phyloP scores from a whole-genome alignment of 768 basidiomycete species.

The Lactifluus rugatus region DNA sequence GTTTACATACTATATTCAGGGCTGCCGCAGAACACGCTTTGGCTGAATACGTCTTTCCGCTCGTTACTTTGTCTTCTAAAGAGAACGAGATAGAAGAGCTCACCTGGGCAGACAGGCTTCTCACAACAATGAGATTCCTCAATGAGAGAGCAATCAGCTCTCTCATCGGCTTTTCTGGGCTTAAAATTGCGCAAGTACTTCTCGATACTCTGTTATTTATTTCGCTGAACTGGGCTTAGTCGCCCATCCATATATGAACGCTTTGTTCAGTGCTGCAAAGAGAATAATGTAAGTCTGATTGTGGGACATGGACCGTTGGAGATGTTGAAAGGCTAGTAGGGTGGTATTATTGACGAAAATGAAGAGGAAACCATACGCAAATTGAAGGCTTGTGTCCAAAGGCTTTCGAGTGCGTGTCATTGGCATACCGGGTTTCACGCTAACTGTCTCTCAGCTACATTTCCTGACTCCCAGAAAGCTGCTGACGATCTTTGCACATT shows the following conservation, averaged over 20 bases:
- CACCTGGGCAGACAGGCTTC: constrained; percentile 76
- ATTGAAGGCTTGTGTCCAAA: constrained; percentile 45
- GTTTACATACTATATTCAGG: constrained; percentile 27
- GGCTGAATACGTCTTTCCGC: constrained; percentile 70
- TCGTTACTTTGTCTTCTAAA: constrained; percentile 44
- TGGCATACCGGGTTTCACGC: background rate
- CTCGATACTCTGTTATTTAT: background rate
- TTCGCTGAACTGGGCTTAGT: constrained; percentile 27
- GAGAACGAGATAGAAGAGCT: constrained; percentile 60
- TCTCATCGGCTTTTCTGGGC: constrained; percentile 49
- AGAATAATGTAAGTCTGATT: constrained; percentile 65
- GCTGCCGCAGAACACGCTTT: constrained; percentile 56
- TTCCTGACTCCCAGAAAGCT: constrained; percentile 64
- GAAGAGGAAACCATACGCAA: constrained; percentile 52
- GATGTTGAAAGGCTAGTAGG: constrained; percentile 37
- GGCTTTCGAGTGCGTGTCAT: constrained; percentile 48
- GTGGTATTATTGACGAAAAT: constrained; percentile 81
- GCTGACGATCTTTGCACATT: constrained; percentile 72
- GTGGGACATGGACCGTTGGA: background rate
- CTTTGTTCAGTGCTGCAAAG: constrained; percentile 63
- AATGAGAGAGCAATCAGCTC: constrained; percentile 47
- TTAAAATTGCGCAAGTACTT: constrained; percentile 50
- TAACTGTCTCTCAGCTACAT: constrained; percentile 32
- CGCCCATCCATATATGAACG: constrained; percentile 63
- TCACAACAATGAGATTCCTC: constrained; percentile 62